These are phyloP conservation scores for Labyrinthula sp. DNA, from an alignment of 352 stramenopile species.

Conservation along the genomic window DNA sequence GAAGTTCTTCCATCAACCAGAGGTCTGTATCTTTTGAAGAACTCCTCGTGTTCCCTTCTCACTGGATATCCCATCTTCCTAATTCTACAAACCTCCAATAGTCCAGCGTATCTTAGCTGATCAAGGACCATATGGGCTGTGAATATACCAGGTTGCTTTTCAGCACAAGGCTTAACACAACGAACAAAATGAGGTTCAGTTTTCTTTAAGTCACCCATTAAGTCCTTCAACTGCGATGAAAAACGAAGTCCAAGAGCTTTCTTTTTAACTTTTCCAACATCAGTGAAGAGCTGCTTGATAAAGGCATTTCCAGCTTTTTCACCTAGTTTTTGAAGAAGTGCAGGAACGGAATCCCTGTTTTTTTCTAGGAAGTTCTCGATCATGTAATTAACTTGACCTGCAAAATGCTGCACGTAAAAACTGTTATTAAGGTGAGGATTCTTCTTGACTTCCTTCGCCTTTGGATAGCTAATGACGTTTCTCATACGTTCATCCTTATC, in stretches of 20 bases:
- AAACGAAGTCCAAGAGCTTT: slow-evolving; percentile 56
- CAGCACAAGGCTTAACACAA: slow-evolving; percentile 93
- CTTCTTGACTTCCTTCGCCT: slow-evolving; percentile 6
- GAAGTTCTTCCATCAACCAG: slow-evolving; percentile 5
- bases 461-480: slow-evolving; percentile 8
- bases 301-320: slow-evolving; percentile 21
- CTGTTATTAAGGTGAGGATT: slow-evolving; percentile 20
- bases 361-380: slow-evolving; percentile 82
- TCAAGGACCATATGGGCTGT: slow-evolving; percentile 71
- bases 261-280: slow-evolving; percentile 25
- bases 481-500: no score
- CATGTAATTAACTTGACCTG: slow-evolving; percentile 73
- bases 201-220: slow-evolving; percentile 75
- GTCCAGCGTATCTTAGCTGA: slow-evolving; percentile 85
- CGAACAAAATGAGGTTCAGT: slow-evolving; percentile 87
- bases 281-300: slow-evolving; percentile 29
- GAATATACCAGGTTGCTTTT: slow-evolving; percentile 62
- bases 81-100: slow-evolving; percentile 93
- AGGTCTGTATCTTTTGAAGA: slow-evolving; percentile 19
- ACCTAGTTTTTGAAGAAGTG: slow-evolving; percentile 54
- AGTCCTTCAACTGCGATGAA: slow-evolving; percentile 57
- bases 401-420: slow-evolving; percentile 85
- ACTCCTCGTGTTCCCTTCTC: slow-evolving; percentile 60
- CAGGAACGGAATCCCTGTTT: slow-evolving; percentile 76
- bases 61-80: slow-evolving; percentile 91